Base-by-base conservation (phyloP, 2,329 filamentous ascomycete genomes). In the Penicillium sp. region DNA sequence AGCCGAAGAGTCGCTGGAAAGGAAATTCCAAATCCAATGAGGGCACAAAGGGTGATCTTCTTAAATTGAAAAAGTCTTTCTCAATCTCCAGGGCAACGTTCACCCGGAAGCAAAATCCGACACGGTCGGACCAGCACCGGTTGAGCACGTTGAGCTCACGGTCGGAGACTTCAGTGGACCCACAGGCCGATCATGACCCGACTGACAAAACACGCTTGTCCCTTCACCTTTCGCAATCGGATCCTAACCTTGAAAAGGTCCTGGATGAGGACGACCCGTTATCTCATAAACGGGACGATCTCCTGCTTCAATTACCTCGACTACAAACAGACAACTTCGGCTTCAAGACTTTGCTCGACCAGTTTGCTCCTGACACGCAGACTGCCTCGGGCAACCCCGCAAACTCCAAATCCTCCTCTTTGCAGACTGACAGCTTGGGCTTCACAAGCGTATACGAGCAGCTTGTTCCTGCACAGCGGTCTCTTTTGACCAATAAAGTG, bases 251-350 rank as follows among this genome's bases (percentile, higher is more conserved):
- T 31, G 47, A 55, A 31, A 57, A 35, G 25, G 29, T 11, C n/a
- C 21, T 10, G 43, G 50, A 31, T 48, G 49, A 52, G 47, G 37
- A 54, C 50, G 49, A 13, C 50, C 54, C 42, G 37, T 23, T 29
- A 8, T 51, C 39, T 29, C 16, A 50, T 19, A 67, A 60, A 29
- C 55, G 58, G 14, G 35, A 56, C 44, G 54, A 58, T 39, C 57
- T 67, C n/a, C 48, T 54, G 6, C 51, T 60, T 16, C 63, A 66
- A 58, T 55, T 67, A 14, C 65, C 65, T 4, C 65, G 63, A 37
- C 54, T 67, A 10, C 61, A 66, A 52, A 65, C 64, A 8, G 39
- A 59, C 3, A 58, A 60, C 23, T 29, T 64, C 9, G 46, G 42
- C 23, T 33, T 62, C 25, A 35, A 29, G 7, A 48, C 42, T n/a